Base-by-base conservation (phyloP, 2,329 filamentous ascomycete genomes). In the Ambrosiella beaveri region DNA sequence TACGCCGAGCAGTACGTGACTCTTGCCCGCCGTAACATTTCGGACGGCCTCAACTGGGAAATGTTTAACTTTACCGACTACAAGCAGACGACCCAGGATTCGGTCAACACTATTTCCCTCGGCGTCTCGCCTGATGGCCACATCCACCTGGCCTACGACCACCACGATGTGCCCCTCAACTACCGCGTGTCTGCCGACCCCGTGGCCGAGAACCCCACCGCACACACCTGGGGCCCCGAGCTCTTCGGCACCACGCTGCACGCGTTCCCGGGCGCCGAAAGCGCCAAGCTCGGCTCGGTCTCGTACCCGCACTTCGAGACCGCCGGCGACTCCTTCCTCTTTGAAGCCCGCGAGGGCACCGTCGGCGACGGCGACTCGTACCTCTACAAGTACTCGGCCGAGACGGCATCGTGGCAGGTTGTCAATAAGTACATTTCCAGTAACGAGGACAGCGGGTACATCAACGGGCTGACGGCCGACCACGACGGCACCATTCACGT, bases 101-200 rank as follows among this genome's bases (percentile, higher is more conserved):
- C 59, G 8, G 62, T 63, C 40, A 64, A 64, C 52, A 64, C 62
- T 45, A 64, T 64, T 38, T 64, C 63, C 2, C 54, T 64, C 58
- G 63, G 62, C 1, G 61, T 64, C 41, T 64, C 63, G 0, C 56
- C 59, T 13, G 62, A 63, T 37, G 63, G 63, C 3, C 51, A 45
- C 2, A 63, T 64, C 45, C 63, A 64, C 41, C 59, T 64, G 12
- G 62, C 62, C 37, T 64, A 62, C 52, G 63, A 64, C 40, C 63
- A 64, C 41, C 63, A 64, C 38, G 62, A 64, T 40, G 63, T 64
- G 7, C 63, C 63, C 1, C 55, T 64, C 6, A 64, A 64, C 54
- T 64, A 64, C 44, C 57, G 63, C n/a, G 60, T 62, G 5, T 62
- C 59, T 19, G 59, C 56, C 8, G 47, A 54, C 12, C 54, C 49